Base-by-base conservation (phyloP, 2,329 filamentous ascomycete species). In the Aureobasidium namibiae region DNA sequence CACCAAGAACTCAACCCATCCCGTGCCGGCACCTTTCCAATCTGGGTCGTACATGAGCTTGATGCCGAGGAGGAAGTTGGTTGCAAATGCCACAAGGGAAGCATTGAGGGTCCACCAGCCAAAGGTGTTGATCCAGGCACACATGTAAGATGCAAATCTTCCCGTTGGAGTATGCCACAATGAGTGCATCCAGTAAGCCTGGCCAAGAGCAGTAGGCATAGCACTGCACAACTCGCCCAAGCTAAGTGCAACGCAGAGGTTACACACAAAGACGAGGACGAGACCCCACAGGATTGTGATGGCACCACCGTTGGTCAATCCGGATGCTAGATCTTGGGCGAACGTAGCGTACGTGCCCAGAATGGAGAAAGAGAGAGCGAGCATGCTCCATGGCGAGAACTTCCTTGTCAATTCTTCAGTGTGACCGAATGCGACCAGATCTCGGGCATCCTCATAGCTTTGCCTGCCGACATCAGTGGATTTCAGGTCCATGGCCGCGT, bases 161-260 rank as follows among this genome's bases (percentile, higher is more conserved):
- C 80, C 81, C 0, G 64, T 45, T 0, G 67, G 68, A 14, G 65
- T 65, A 60, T 68, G 49, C 73, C 75, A 69, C 53, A 80, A 68
- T 10, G 74, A 71, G 61, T 76, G 73, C 1, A 80, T 74, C 80
- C 81, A 85, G 67, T 81, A 83, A 0, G 81, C 81, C 69, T 85
- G 82, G 0, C 82, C 82, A 2, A 84, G 70, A 0, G 82, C 81
- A 0, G 81, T 84, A 4, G 82, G 82, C 81, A 84, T 83, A 62
- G 76, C 78, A 62, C 79, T 82, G 65, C 76, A 77, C 45, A 83
- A 72, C 67, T 84, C 81, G 48, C 80, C 81, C 41, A 83, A 71
- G 3, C 80, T 82, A 3, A 81, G 63, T 13, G 79, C 80, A 41
- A 83, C 79, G 60, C 79, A 82, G 1, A 80, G 60, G 52, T 68